Conservation (phyloP, 108 stramenopile species). For the Craspedostauros australis region DNA sequence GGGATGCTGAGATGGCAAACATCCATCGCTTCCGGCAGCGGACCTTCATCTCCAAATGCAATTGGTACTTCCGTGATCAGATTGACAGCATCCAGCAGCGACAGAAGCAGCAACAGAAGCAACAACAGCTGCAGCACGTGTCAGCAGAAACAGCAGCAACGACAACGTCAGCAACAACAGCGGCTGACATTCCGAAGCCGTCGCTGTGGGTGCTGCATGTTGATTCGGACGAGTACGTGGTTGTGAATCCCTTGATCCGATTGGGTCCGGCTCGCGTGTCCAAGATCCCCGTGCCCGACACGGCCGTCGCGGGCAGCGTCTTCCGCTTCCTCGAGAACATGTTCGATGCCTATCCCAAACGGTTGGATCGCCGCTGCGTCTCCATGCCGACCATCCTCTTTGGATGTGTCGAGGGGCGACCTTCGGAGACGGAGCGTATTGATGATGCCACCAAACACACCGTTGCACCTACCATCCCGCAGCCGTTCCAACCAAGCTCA, state of each 20-base stretch:
- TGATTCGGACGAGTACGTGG: conserved; percentile 62
- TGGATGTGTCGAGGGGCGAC: conserved; percentile 11
- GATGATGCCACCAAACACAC: too few relatives aligned
- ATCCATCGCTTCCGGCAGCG: conserved; percentile 37
- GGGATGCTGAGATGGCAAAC: conserved; percentile 11
- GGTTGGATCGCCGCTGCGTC: conserved; percentile 7
- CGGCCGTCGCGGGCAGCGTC: conserved; percentile 8
- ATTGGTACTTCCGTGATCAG: background rate
- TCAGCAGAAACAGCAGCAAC: too few relatives aligned
- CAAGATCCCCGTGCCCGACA: background rate
- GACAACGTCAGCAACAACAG: too few relatives aligned
- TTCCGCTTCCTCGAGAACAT: conserved; percentile 12
- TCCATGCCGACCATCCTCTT: conserved; percentile 15
- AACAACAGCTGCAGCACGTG: too few relatives aligned
- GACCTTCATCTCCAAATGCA: conserved; percentile 29
- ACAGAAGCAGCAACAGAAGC: background rate
- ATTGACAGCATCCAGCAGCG: too few relatives aligned
- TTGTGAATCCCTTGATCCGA: conserved; percentile 11
- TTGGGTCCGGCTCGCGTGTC: background rate
- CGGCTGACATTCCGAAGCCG: too few relatives aligned
- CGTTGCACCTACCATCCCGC: too few relatives aligned
- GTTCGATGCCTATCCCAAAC: background rate
- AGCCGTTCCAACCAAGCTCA: too few relatives aligned
- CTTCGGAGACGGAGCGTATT: too few relatives aligned
- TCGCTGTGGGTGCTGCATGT: conserved; percentile 52